Percentiles rank a stretch among this genome's conserved stretches.
Evolutionary conservation across 2,329 filamentous ascomycete genomes (phyloP).

Genomic region (Aspergillus pseudonomiae): DNA sequence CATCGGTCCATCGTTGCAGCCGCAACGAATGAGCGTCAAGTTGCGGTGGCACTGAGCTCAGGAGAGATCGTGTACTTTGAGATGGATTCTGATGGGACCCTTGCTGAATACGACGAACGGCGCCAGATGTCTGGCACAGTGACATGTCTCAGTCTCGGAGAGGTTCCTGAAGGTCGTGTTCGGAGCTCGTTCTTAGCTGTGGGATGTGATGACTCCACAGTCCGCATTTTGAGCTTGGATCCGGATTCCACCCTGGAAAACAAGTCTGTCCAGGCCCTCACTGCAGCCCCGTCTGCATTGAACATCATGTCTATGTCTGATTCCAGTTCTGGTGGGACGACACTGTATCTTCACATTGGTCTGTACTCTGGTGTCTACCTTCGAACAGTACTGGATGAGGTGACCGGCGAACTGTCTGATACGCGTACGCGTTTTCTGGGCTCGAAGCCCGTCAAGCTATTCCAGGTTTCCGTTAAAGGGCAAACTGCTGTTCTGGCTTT

Average conservation of each 20-base stretch:
- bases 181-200: constrained; percentile 93
- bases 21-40: constrained; percentile 88
- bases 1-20: constrained; percentile 95
- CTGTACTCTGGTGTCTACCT: constrained; percentile 95
- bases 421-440: constrained; percentile 94
- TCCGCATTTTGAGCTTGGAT: constrained; percentile 86
- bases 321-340: constrained; percentile 83
- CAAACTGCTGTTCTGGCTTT: constrained; percentile 85
- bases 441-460: constrained; percentile 84
- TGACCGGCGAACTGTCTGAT: constrained; percentile 93
- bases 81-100: constrained; percentile 86
- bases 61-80: constrained; percentile 98
- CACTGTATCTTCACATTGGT: constrained; percentile 93
- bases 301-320: constrained; percentile 96
- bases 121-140: constrained; percentile 95
- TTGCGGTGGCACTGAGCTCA: constrained; percentile 90
- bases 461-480: constrained; percentile 84
- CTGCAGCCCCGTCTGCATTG: constrained; percentile 83
- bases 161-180: constrained; percentile 85
- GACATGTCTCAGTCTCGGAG: constrained; percentile 89
- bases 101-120: constrained; percentile 93
- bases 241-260: constrained; percentile 88
- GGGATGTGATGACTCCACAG: constrained; percentile 94
- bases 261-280: constrained; percentile 91
- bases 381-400: constrained; percentile 89